A percentile compares a stretch with the other conserved stretches of the same genome.
Conservation (phyloP, 441 rosid genomes). For the Flueggea neowawraea region DNA sequence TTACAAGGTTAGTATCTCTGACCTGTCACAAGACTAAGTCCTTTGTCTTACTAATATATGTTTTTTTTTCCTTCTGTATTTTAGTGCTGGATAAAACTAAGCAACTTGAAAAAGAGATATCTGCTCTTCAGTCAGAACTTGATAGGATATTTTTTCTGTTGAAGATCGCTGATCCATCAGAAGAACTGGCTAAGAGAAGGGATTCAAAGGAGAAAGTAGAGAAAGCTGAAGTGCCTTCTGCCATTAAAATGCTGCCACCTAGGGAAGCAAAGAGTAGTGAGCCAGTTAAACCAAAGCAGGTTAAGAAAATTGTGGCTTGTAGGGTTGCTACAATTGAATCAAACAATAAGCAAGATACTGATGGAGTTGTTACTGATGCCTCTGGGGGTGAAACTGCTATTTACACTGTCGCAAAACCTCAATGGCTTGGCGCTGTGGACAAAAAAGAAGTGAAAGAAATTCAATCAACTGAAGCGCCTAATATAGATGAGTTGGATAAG, state of each 20-base stretch:
- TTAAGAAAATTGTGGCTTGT: slow-evolving; percentile 27
- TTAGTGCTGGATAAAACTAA: slow-evolving; percentile 71
- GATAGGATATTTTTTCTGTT: slow-evolving; percentile 70
- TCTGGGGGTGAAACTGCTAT: slow-evolving; percentile 37
- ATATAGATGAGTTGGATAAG: slow-evolving; percentile 43
- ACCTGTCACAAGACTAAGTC: too few species aligned
- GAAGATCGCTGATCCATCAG: slow-evolving; percentile 92
- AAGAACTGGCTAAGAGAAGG: slow-evolving; percentile 74
- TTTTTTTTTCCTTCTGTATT: slow-evolving; percentile 19
- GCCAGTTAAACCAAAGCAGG: slow-evolving; percentile 27
- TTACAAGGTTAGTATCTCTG: too few species aligned
- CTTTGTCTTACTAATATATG: too few species aligned
- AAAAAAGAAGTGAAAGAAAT: slow-evolving; percentile 42
- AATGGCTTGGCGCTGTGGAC: slow-evolving; percentile 93
- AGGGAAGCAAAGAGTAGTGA: slow-evolving; percentile 26
- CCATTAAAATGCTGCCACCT: slow-evolving; percentile 27
- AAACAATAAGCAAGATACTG: slow-evolving; percentile 32
- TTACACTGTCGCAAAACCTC: slow-evolving; percentile 68
- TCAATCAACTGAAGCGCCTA: slow-evolving; percentile 29
- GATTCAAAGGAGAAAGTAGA: slow-evolving; percentile 37
- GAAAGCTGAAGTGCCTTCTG: slow-evolving; percentile 31
- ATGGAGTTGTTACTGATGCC: slow-evolving; percentile 28
- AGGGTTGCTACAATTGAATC: slow-evolving; percentile 21
- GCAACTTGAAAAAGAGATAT: slow-evolving; percentile 63
- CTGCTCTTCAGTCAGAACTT: slow-evolving; percentile 68